Base-by-base conservation (phyloP, 106 monocot genomes). In the Dactylorhiza incarnata region DNA sequence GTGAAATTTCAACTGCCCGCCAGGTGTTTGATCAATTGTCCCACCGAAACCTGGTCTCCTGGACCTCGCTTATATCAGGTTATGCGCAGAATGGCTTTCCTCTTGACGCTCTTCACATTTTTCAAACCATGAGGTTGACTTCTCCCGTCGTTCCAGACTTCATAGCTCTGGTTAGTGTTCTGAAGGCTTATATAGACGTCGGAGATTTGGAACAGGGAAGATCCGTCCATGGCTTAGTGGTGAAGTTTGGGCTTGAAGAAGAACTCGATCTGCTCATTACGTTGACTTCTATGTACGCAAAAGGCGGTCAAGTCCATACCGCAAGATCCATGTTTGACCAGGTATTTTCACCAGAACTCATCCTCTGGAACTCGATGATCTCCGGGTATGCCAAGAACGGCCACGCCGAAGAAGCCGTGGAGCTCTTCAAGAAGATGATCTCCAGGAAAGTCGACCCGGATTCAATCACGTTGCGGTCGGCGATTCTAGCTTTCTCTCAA, bases 351-450 rank as follows among this genome's bases (percentile, higher is more conserved):
- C 80, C 76, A 6, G 63, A 78, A 67, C 71, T 91, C 46, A 82
- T 95, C 55, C 81, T 91, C 5, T 95, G 91, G 91, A 95, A 95
- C 59, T 83, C 89, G 0, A 95, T 95, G 91, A 91, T 95, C 65
- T 95, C 91, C 52, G 95, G 95, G 49, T 95, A 89, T 76, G 89
- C 85, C 0, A 95, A 89, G 85, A 89, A 87, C 68, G 87, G 91
- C 0, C 73, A 75, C 75, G 66, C 86, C 0, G 24, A 11, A 26
- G 89, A 91, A 62, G 89, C 95, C 3, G 85, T 91, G 37, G 74
- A 80, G 13, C 68, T 95, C 7, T 95, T 91, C 73, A 73, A 56
- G 23, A 50, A 59, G 66, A 82, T 89, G 87, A 76, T 84, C 2
- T 68, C 56, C 16, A 78, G 75, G 24, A 75, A 70, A 4, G 8